These are phyloP conservation scores for Nymphaea thermarum DNA, from an alignment of 164 flowering plant species.

Conservation along the genomic window DNA sequence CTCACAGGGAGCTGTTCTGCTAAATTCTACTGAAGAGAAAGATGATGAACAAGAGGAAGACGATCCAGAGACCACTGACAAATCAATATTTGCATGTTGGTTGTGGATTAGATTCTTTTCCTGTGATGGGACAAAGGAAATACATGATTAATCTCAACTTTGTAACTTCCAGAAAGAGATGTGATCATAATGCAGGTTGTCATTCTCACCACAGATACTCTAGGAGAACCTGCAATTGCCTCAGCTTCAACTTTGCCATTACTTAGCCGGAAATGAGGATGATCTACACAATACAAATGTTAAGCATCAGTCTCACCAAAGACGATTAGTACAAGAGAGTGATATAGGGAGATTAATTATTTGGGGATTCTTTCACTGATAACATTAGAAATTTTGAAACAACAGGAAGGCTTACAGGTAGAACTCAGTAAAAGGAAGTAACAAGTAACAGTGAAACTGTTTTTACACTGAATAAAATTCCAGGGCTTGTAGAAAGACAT, in stretches of 20 bases:
- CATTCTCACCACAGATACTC: conserved; percentile 21
- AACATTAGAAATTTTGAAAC: background rate
- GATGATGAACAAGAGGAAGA: conserved; percentile 82
- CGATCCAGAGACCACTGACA: conserved; percentile 70
- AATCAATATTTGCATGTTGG: conserved; percentile 52
- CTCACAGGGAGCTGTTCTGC: conserved; percentile 37
- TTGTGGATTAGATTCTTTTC: conserved; percentile 28
- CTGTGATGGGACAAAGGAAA: conserved; percentile 30
- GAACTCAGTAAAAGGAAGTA: too few relatives aligned
- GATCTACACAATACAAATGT: conserved; percentile 19
- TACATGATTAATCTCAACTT: background rate
- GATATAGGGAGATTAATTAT: background rate
- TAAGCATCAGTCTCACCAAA: background rate
- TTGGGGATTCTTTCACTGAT: background rate
- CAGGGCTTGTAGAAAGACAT: background rate
- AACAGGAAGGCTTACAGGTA: background rate
- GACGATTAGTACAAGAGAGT: background rate
- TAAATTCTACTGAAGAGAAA: conserved; percentile 55
- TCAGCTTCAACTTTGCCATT: conserved; percentile 27
- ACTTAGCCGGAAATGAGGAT: conserved; percentile 18
- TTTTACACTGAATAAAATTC: background rate
- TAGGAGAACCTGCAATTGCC: conserved; percentile 16
- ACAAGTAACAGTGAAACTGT: background rate
- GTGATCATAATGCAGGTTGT: background rate
- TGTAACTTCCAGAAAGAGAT: background rate